These are phyloP conservation scores for Colletotrichum agaves DNA, from an alignment of 2,329 filamentous ascomycete species.

Conservation along the genomic window DNA sequence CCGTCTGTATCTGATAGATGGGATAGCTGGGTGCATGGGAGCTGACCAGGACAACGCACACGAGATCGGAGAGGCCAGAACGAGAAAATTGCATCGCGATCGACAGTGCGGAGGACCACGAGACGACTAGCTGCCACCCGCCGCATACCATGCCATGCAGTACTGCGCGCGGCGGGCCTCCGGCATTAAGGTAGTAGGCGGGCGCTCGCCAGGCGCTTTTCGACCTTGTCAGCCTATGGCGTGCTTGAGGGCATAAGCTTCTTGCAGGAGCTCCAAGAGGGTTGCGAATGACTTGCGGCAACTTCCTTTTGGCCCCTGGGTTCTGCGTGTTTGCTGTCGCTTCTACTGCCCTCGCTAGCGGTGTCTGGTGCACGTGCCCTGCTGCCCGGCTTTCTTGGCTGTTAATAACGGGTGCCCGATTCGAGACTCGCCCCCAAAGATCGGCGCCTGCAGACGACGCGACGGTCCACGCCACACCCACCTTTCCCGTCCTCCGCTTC, in stretches of 20 bases:
- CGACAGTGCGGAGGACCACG: not conserved
- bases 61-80: slow-evolving; percentile 1
- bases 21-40: slow-evolving; percentile 6
- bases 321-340: not conserved
- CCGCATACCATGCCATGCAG: not conserved
- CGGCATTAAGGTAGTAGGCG: slow-evolving; percentile 18
- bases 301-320: not conserved
- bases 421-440: slow-evolving; percentile 14
- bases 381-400: not conserved
- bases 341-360: not conserved
- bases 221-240: slow-evolving; percentile 14
- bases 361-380: not conserved
- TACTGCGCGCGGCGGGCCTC: slow-evolving; percentile 11
- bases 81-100: slow-evolving; percentile 10
- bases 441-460: slow-evolving; percentile 23
- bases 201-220: not conserved
- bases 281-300: slow-evolving; percentile 27
- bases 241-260: slow-evolving; percentile 35
- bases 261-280: slow-evolving; percentile 3
- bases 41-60: slow-evolving; percentile 4
- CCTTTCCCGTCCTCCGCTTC: slow-evolving; percentile 16
- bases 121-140: not conserved
- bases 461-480: slow-evolving; percentile 27
- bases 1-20: not conserved
- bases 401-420: slow-evolving; percentile 7